These are phyloP conservation scores for Nigrospora sphaerica DNA, from an alignment of 2,329 filamentous ascomycete genomes.

Conservation along the genomic window DNA sequence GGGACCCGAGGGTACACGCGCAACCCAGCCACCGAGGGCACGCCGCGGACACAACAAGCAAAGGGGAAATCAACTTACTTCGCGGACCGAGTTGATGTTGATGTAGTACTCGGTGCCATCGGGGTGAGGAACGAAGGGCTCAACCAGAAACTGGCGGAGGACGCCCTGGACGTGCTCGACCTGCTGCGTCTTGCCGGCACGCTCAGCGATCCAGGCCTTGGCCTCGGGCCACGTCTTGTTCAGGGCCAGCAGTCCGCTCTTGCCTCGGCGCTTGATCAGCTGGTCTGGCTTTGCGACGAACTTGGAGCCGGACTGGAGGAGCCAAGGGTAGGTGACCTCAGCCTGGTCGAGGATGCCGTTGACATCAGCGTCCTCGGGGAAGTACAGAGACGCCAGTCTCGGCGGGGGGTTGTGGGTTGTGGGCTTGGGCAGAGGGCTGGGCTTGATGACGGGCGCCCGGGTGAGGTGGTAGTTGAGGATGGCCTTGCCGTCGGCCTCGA, in stretches of 20 bases:
- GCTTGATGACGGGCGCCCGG: slow-evolving; percentile 94
- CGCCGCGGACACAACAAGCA: background rate
- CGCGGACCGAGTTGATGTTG: slow-evolving; percentile 99
- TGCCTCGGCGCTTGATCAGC: slow-evolving; percentile 98
- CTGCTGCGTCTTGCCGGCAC: slow-evolving; percentile 85
- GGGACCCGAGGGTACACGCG: no score
- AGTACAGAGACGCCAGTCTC: slow-evolving; percentile 86
- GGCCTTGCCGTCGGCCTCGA: slow-evolving; percentile 99
- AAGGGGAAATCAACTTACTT: slow-evolving; percentile 63
- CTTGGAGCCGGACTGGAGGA: slow-evolving; percentile 74
- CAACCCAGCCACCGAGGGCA: no score
- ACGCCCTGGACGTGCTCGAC: slow-evolving; percentile 88
- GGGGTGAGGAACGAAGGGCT: slow-evolving; percentile 96
- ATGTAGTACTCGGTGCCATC: slow-evolving; percentile 98
- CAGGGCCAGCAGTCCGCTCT: slow-evolving; percentile 91
- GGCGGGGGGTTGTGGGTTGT: slow-evolving; percentile 87
- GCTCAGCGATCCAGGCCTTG: slow-evolving; percentile 85
- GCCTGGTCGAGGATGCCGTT: slow-evolving; percentile 86
- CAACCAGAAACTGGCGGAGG: slow-evolving; percentile 91
- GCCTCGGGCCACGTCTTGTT: slow-evolving; percentile 98
- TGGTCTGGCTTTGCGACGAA: slow-evolving; percentile 99
- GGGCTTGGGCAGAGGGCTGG: slow-evolving; percentile 78
- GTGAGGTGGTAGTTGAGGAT: slow-evolving; percentile 99
- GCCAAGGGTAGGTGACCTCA: slow-evolving; percentile 94
- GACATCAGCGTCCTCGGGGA: slow-evolving; percentile 80